A percentile compares a stretch with the other conserved stretches of the same genome.
Evolutionary conservation across 129 eudicot species (phyloP).

Genomic region (Daucus carota): DNA sequence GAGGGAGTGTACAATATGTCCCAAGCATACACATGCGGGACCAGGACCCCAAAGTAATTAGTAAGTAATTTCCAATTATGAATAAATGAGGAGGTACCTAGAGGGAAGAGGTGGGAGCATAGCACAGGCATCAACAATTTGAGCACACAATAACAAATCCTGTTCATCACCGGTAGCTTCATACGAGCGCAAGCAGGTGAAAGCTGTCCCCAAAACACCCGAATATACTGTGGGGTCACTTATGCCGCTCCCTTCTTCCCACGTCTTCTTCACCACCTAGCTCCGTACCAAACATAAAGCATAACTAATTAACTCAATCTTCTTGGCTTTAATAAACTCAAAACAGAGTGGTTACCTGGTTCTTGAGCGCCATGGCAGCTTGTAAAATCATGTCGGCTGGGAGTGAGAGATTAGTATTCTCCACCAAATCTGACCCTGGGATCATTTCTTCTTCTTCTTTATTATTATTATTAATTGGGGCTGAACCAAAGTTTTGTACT

Average conservation of each 20-base stretch:
- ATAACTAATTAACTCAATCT: not conserved
- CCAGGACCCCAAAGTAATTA: too few species aligned
- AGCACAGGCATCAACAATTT: conserved; percentile 57
- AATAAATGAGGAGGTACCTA: conserved; percentile 28
- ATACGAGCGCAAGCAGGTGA: conserved; percentile 72
- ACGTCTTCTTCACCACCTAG: conserved; percentile 65
- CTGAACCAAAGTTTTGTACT: conserved; percentile 29
- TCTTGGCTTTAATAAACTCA: not conserved
- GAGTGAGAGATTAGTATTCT: conserved; percentile 20
- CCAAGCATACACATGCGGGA: too few species aligned
- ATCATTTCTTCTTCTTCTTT: not conserved
- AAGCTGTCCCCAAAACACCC: conserved; percentile 79
- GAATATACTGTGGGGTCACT: conserved; percentile 57
- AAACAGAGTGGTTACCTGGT: conserved; percentile 33
- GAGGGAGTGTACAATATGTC: too few species aligned
- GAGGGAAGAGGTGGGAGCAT: conserved; percentile 25
- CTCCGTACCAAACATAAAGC: not conserved
- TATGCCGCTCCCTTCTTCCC: conserved; percentile 35
- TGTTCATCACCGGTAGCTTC: conserved; percentile 59
- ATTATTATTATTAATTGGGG: not conserved
- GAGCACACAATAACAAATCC: conserved; percentile 44
- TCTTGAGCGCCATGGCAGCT: conserved; percentile 66
- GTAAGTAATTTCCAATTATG: too few species aligned
- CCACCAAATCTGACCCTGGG: not conserved
- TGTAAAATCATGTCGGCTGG: conserved; percentile 42